phyloP scores from a whole-genome alignment of 441 rosid species.

The Heliophila coronopifolia region DNA sequence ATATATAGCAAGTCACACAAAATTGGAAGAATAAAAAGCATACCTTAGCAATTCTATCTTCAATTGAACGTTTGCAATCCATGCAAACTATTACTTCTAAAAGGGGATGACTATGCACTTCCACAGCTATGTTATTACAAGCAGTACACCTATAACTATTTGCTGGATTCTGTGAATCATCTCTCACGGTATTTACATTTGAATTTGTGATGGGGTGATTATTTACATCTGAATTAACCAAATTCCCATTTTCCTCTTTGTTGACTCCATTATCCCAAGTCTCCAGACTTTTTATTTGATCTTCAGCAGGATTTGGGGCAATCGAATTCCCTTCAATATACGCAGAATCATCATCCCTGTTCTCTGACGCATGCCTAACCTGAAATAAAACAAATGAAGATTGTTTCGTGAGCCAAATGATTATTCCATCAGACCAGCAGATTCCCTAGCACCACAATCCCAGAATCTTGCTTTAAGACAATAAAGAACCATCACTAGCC shows the following conservation, averaged over 20 bases:
- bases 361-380: constrained; percentile 37
- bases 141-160: constrained; percentile 68
- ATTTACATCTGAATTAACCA: constrained; percentile 38
- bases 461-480: constrained; percentile 4
- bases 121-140: constrained; percentile 53
- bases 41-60: constrained; percentile 72
- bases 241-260: constrained; percentile 35
- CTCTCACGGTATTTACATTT: constrained; percentile 41
- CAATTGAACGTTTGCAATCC: constrained; percentile 72
- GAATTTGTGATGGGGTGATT: constrained; percentile 38
- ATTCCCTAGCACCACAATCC: constrained; percentile 7
- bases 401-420: constrained; percentile 9
- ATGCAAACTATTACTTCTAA: constrained; percentile 80
- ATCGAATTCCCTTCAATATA: constrained; percentile 24
- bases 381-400: constrained; percentile 27
- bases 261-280: constrained; percentile 30
- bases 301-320: constrained; percentile 23
- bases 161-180: constrained; percentile 30
- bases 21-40: constrained; percentile 21
- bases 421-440: constrained; percentile 4
- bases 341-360: constrained; percentile 30
- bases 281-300: constrained; percentile 27
- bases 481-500: constrained; percentile 9
- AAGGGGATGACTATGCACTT: constrained; percentile 79
- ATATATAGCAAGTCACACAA: not conserved